Evolutionary conservation across 257 asterid genomes (phyloP).

Genomic region (Leonotis leonurus): DNA sequence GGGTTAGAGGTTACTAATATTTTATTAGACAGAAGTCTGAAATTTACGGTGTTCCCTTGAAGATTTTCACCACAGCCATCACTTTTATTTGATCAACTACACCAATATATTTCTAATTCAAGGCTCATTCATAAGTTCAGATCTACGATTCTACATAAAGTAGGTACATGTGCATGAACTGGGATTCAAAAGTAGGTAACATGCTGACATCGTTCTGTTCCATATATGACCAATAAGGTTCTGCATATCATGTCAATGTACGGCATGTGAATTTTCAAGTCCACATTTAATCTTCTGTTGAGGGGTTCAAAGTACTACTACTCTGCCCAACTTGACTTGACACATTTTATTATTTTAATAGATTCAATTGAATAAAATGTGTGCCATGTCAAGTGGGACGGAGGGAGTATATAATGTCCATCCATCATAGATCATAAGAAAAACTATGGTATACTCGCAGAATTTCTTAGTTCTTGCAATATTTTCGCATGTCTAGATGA

Average conservation of each 20-base stretch:
- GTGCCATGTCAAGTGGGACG: no score
- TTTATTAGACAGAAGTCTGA: background rate
- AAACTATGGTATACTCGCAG: no score
- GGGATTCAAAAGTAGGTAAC: background rate
- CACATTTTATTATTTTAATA: no score
- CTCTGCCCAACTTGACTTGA: no score
- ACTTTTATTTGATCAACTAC: background rate
- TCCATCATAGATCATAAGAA: background rate
- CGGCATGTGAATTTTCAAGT: background rate
- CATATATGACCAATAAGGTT: background rate
- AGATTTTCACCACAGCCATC: background rate
- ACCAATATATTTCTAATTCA: background rate
- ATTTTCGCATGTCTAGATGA: background rate
- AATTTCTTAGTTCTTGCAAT: no score
- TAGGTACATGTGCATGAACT: background rate
- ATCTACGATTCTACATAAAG: background rate
- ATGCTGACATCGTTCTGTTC: background rate
- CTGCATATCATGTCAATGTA: background rate
- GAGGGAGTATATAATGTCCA: no score
- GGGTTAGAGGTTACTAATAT: background rate
- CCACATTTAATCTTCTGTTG: background rate
- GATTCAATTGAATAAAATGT: no score
- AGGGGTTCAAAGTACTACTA: background rate
- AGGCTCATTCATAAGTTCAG: background rate
- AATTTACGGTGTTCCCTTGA: background rate